Conservation (phyloP, 2,329 filamentous ascomycete species). For the Penicillium sclerotiorum region DNA sequence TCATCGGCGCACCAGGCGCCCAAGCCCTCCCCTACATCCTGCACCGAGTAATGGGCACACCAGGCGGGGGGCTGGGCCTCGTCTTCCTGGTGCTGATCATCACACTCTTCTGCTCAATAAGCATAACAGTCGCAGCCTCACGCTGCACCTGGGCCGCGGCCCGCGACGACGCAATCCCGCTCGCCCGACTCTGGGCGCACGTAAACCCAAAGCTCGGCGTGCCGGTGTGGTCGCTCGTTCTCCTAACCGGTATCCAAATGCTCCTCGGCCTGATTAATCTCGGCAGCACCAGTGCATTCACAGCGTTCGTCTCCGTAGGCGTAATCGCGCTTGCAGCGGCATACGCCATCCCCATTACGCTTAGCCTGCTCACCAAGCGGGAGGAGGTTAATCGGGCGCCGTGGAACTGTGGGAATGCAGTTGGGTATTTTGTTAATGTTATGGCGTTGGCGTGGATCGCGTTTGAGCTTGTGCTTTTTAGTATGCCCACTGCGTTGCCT, state of each 20-base stretch:
- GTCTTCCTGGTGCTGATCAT: conserved; percentile 55
- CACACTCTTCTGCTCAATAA: conserved; percentile 58
- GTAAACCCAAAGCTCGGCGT: conserved; percentile 41
- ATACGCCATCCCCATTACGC: conserved; percentile 59
- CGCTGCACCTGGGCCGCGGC: conserved; percentile 52
- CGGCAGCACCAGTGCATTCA: conserved; percentile 52
- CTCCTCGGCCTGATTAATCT: conserved; percentile 56
- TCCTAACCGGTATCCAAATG: conserved; percentile 52
- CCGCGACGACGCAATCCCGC: conserved; percentile 48
- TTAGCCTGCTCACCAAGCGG: conserved; percentile 53
- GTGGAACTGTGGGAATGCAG: conserved; percentile 50
- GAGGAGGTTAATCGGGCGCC: conserved; percentile 51
- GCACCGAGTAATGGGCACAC: conserved; percentile 52
- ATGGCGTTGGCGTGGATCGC: conserved; percentile 55
- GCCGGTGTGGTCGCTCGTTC: conserved; percentile 46
- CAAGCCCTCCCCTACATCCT: conserved; percentile 58
- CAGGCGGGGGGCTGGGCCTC: conserved; percentile 51
- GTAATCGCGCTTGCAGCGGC: conserved; percentile 59
- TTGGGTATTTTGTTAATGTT: conserved; percentile 51
- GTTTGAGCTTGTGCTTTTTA: conserved; percentile 65
- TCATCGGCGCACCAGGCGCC: conserved; percentile 48
- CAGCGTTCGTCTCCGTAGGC: conserved; percentile 56
- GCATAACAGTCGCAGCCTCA: conserved; percentile 55
- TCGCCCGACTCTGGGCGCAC: conserved; percentile 40
- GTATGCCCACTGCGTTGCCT: conserved; percentile 54